Evolutionary conservation across 108 stramenopile genomes (phyloP).

Genomic region (Nitzschia sp.): DNA sequence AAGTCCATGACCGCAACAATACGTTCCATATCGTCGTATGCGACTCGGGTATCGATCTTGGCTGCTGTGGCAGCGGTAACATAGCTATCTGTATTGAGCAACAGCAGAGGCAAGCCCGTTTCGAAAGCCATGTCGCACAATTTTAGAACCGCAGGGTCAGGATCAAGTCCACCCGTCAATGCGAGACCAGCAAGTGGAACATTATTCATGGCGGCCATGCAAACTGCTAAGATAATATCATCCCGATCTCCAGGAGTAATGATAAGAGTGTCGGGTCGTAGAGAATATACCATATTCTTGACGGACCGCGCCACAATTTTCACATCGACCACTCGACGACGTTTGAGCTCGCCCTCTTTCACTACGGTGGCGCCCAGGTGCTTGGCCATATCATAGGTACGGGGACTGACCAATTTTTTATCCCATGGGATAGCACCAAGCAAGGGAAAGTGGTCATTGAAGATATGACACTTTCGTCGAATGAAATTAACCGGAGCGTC

Average conservation of each 20-base stretch:
- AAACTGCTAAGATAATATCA: conserved; percentile 24
- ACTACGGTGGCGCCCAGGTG: conserved; percentile 14
- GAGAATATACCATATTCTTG: conserved; percentile 14
- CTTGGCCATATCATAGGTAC: conserved; percentile 11
- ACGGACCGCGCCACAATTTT: conserved; percentile 10
- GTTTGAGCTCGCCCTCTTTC: conserved; percentile 15
- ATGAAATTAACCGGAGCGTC: neutral
- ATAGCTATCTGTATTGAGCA: conserved; percentile 9
- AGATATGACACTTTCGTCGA: neutral
- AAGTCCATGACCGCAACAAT: conserved; percentile 21
- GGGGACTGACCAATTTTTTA: conserved; percentile 1
- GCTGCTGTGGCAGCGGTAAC: conserved; percentile 12
- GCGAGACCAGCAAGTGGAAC: conserved; percentile 27
- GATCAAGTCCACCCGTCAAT: conserved; percentile 14
- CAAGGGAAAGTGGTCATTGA: conserved; percentile 5
- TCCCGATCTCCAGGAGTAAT: conserved; percentile 22
- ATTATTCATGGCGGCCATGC: conserved; percentile 32
- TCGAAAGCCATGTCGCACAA: conserved; percentile 24
- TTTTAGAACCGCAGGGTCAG: neutral
- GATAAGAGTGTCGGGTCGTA: conserved; percentile 10
- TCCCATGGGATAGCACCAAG: conserved; percentile 30
- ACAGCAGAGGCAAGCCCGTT: conserved; percentile 24
- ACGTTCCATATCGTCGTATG: conserved; percentile 16
- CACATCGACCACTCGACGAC: conserved; percentile 12
- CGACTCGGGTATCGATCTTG: conserved; percentile 10